Percentiles rank a stretch among this genome's conserved stretches.
phyloP scores from a whole-genome alignment of 1,139 yeast species.

The Zygoascus meyerae region DNA sequence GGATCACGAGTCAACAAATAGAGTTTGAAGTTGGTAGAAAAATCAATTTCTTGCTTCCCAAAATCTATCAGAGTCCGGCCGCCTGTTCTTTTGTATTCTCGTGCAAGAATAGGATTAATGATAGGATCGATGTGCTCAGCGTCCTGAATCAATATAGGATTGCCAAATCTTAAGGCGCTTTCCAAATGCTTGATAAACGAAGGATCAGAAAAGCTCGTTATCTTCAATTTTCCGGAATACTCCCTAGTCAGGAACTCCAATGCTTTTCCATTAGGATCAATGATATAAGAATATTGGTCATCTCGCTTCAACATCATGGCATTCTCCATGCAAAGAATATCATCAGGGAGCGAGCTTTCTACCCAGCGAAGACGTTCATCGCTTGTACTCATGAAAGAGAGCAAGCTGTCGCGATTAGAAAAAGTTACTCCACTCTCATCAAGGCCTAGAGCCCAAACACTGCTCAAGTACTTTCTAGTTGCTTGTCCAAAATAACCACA shows the following conservation, averaged over 20 bases:
- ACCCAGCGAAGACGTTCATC: slow-evolving; percentile 48
- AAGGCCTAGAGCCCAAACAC: slow-evolving; percentile 43
- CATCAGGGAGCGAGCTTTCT: slow-evolving; percentile 48
- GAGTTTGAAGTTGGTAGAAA: slow-evolving; percentile 57
- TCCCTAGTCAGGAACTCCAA: slow-evolving; percentile 39
- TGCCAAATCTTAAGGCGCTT: slow-evolving; percentile 81
- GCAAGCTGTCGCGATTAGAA: slow-evolving; percentile 34
- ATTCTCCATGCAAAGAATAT: slow-evolving; percentile 59
- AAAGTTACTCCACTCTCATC: slow-evolving; percentile 38
- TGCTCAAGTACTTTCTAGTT: slow-evolving; percentile 39
- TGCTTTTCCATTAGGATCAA: slow-evolving; percentile 65
- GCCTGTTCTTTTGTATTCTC: slow-evolving; percentile 60
- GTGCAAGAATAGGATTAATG: slow-evolving; percentile 53
- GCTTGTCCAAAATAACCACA: slow-evolving; percentile 57
- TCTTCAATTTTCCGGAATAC: slow-evolving; percentile 39
- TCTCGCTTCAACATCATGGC: slow-evolving; percentile 45
- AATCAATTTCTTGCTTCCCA: slow-evolving; percentile 62
- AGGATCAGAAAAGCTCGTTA: slow-evolving; percentile 70
- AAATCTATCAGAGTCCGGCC: slow-evolving; percentile 60
- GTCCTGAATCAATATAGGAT: slow-evolving; percentile 62
- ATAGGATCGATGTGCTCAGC: slow-evolving; percentile 79
- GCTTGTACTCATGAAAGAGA: slow-evolving; percentile 40
- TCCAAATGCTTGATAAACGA: slow-evolving; percentile 66
- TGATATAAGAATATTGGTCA: slow-evolving; percentile 48
- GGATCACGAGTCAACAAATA: slow-evolving; percentile 60